phyloP scores from a whole-genome alignment of 116 monocot genomes.

The Papilionanthe hybrid region DNA sequence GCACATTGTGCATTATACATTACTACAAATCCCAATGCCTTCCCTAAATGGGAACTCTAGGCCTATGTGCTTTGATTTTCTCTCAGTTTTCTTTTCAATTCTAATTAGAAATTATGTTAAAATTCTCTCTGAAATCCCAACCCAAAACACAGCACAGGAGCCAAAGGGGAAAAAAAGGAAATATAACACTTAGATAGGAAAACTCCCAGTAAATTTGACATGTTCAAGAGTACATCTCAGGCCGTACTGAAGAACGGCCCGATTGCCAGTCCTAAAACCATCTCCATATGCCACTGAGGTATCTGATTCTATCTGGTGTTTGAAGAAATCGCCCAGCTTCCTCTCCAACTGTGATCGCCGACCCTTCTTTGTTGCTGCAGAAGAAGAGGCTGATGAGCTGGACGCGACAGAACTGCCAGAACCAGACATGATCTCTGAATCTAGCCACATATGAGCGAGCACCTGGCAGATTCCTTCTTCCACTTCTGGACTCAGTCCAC shows the following conservation, averaged over 20 bases:
- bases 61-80: neutral
- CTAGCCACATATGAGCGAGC: conserved; percentile 82
- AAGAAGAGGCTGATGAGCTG: conserved; percentile 35
- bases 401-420: conserved; percentile 38
- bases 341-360: conserved; percentile 50
- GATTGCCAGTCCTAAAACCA: conserved; percentile 60
- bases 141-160: neutral
- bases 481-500: conserved; percentile 46
- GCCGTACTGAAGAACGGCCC: conserved; percentile 35
- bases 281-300: conserved; percentile 65
- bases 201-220: conserved; percentile 31
- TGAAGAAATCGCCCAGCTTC: conserved; percentile 71
- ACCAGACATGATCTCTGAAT: conserved; percentile 63
- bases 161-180: neutral
- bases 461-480: conserved; percentile 95
- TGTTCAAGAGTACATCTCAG: conserved; percentile 35
- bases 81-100: neutral
- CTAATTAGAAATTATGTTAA: neutral
- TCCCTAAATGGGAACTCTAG: too few relatives aligned
- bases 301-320: conserved; percentile 76
- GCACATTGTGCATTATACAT: too few relatives aligned
- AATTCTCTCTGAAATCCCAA: neutral
- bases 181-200: conserved; percentile 17
- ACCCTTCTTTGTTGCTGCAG: conserved; percentile 48
- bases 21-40: too few relatives aligned